phyloP scores from a whole-genome alignment of 352 stramenopile species.

The Phytophthora boehmeriae region DNA sequence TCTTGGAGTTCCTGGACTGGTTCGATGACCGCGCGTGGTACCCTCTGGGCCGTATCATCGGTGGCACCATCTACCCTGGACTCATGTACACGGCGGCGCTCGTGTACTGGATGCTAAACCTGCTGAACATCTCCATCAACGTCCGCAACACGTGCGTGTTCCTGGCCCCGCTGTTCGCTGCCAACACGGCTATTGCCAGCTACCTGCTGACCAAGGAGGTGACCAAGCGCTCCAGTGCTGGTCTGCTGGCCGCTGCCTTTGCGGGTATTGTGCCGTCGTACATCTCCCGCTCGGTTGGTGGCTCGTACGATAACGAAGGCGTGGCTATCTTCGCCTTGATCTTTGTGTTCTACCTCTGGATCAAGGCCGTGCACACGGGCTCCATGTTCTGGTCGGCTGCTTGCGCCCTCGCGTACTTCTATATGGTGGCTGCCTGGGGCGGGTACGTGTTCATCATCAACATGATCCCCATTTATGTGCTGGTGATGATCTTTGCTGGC shows the following conservation, averaged over 20 bases:
- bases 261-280: conserved; percentile 97
- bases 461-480: conserved; percentile 97
- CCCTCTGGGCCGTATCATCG: conserved; percentile 92
- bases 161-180: conserved; percentile 90
- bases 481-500: conserved; percentile 93
- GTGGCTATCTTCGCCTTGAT: conserved; percentile 98
- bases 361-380: conserved; percentile 91
- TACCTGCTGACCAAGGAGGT: conserved; percentile 93
- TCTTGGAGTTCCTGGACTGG: conserved; percentile 97
- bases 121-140: conserved; percentile 93
- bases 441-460: conserved; percentile 99
- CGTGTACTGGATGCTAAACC: conserved; percentile 91
- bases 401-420: conserved; percentile 96
- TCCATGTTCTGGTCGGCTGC: conserved; percentile 86
- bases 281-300: conserved; percentile 95
- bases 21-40: conserved; percentile 97
- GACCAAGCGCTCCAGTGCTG: conserved; percentile 87
- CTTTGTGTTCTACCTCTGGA: conserved; percentile 98
- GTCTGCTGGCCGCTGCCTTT: conserved; percentile 92
- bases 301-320: conserved; percentile 98
- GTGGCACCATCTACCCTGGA: conserved; percentile 93
- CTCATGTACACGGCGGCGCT: conserved; percentile 91
- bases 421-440: conserved; percentile 97
- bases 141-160: conserved; percentile 94
- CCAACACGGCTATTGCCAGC: conserved; percentile 87